These are phyloP conservation scores for Tolypocladium tropicale DNA, from an alignment of 2,329 filamentous ascomycete species.

Conservation along the genomic window DNA sequence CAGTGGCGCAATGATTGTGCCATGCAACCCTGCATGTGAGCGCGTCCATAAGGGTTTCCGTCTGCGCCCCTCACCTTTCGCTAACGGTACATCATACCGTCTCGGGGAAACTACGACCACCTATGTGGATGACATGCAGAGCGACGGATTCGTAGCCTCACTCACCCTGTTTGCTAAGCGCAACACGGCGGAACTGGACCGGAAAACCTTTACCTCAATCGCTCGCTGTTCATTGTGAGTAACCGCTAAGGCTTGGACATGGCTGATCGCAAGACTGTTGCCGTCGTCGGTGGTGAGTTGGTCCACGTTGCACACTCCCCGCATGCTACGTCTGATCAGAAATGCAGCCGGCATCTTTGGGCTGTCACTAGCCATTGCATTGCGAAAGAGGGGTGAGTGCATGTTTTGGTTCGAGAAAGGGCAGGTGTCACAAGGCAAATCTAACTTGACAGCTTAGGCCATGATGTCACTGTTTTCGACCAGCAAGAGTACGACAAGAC, in stretches of 20 bases:
- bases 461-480: conserved; percentile 12
- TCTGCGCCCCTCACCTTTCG: not conserved
- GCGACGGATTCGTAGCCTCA: not conserved
- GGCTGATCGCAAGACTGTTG: conserved; percentile 3
- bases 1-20: not conserved
- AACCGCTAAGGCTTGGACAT: not conserved
- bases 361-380: conserved; percentile 12
- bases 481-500: conserved; percentile 10
- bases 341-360: conserved; percentile 13
- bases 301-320: not conserved
- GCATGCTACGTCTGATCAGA: not conserved
- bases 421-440: not conserved
- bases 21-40: not conserved
- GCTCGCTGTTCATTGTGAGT: not conserved
- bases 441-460: not conserved
- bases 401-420: not conserved
- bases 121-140: not conserved
- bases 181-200: too few species aligned
- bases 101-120: not conserved
- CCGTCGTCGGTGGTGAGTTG: conserved; percentile 6
- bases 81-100: not conserved
- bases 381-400: conserved; percentile 10
- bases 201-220: not conserved
- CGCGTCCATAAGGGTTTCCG: not conserved
- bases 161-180: not conserved